phyloP scores from a whole-genome alignment of 1,284 basidiomycete species.

The Rhodotorula sp. region DNA sequence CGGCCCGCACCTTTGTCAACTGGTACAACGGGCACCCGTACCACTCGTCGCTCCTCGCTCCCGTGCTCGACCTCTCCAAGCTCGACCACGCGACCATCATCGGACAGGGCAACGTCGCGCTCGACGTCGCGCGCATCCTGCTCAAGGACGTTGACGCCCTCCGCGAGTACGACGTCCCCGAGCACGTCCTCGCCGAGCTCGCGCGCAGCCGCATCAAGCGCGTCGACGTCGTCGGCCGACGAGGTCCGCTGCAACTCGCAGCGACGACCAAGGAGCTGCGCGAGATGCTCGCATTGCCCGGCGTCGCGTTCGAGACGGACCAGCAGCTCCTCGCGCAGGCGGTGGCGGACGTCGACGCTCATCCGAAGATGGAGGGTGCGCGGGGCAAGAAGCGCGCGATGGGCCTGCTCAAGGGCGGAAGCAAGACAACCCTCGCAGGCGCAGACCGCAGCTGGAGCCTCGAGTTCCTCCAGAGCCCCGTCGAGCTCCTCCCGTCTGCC shows the following conservation, averaged over 20 bases:
- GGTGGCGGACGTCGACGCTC: conserved; percentile 45
- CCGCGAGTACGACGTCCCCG: conserved; percentile 75
- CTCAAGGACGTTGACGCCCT: conserved; percentile 67
- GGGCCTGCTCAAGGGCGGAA: conserved; percentile 57
- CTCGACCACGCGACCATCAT: conserved; percentile 76
- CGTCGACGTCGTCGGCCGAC: conserved; percentile 79
- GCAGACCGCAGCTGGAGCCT: conserved; percentile 72
- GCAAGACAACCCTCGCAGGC: conserved; percentile 51
- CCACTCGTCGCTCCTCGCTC: conserved; percentile 52
- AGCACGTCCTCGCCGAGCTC: conserved; percentile 70
- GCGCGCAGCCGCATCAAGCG: conserved; percentile 66
- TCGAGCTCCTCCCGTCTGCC: conserved; percentile 54
- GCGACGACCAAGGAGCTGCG: conserved; percentile 94
- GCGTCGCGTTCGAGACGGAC: conserved; percentile 62
- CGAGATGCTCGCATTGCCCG: conserved; percentile 79
- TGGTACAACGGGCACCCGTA: conserved; percentile 96
- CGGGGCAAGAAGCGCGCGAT: conserved; percentile 57
- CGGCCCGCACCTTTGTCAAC: conserved; percentile 84
- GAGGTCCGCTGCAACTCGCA: conserved; percentile 85
- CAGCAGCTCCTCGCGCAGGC: conserved; percentile 49
- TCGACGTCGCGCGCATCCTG: conserved; percentile 90
- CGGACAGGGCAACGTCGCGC: conserved; percentile 93
- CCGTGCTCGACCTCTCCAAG: conserved; percentile 57
- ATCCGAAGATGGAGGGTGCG: conserved; percentile 44
- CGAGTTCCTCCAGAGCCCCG: conserved; percentile 75